phyloP scores from a whole-genome alignment of 495 filamentous ascomycete genomes.

The Penicillium verhagenii region DNA sequence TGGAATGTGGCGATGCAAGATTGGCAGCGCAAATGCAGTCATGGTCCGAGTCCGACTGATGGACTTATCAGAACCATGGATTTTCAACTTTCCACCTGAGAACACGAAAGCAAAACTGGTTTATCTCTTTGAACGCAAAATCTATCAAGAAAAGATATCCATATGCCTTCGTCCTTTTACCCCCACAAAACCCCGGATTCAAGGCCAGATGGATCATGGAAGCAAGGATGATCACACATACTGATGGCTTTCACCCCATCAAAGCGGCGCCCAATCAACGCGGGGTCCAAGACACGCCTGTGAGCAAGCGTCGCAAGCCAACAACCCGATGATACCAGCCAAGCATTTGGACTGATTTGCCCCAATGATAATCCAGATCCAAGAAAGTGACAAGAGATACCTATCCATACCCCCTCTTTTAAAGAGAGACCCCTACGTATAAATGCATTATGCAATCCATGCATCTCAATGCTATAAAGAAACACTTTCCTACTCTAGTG shows the following conservation, averaged over 20 bases:
- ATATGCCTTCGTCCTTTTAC: background rate
- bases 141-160: background rate
- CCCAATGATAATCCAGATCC: slow-evolving; percentile 20
- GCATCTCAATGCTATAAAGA: background rate
- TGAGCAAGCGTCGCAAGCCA: slow-evolving; percentile 7
- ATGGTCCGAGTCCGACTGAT: no score
- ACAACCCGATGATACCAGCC: slow-evolving; percentile 13
- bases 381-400: slow-evolving; percentile 4
- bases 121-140: background rate
- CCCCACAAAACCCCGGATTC: background rate
- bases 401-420: slow-evolving; percentile 19
- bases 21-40: slow-evolving; percentile 19
- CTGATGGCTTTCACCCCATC: background rate
- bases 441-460: background rate
- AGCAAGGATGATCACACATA: background rate
- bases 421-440: background rate
- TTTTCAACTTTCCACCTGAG: no score
- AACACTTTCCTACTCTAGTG: background rate
- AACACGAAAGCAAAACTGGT: background rate
- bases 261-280: background rate
- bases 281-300: slow-evolving; percentile 10
- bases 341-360: slow-evolving; percentile 11
- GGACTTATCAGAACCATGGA: slow-evolving; percentile 15
- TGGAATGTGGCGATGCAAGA: slow-evolving; percentile 11
- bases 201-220: no score